These are phyloP conservation scores for Fusarium graminum DNA, from an alignment of 2,329 filamentous ascomycete species.

Conservation along the genomic window DNA sequence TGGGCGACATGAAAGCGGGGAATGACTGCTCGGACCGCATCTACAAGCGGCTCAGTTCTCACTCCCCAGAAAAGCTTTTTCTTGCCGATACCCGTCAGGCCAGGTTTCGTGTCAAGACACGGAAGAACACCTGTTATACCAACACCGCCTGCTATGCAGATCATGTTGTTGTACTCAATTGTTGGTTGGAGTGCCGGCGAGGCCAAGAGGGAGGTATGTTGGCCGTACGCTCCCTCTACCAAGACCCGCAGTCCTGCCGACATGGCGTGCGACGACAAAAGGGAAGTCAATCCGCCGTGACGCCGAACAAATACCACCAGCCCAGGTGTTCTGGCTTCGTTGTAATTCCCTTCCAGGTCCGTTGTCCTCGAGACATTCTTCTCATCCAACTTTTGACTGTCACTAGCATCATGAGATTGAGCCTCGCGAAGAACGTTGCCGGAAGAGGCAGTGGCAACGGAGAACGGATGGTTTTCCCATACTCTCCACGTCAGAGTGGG, in stretches of 20 bases:
- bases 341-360: slow-evolving; percentile 7
- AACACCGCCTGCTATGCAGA: slow-evolving; percentile 51
- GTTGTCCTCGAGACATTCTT: neutral
- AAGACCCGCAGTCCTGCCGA: slow-evolving; percentile 42
- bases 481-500: slow-evolving; percentile 49
- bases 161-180: slow-evolving; percentile 41
- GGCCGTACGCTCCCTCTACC: slow-evolving; percentile 48
- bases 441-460: slow-evolving; percentile 41
- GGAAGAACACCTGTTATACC: slow-evolving; percentile 50
- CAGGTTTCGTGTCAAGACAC: slow-evolving; percentile 37
- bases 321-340: slow-evolving; percentile 33
- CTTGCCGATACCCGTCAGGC: slow-evolving; percentile 31
- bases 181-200: slow-evolving; percentile 2
- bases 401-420: slow-evolving; percentile 15
- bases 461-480: slow-evolving; percentile 53
- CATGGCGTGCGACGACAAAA: slow-evolving; percentile 29
- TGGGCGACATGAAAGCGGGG: neutral
- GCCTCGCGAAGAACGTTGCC: neutral
- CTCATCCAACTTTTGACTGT: neutral
- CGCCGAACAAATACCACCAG: slow-evolving; percentile 48
- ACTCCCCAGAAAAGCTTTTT: slow-evolving; percentile 50
- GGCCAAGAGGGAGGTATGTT: slow-evolving; percentile 10
- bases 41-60: slow-evolving; percentile 1
- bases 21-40: neutral
- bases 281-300: slow-evolving; percentile 44